Evolutionary conservation across 2,329 filamentous ascomycete species (phyloP).

Genomic region (Didymella exigua): DNA sequence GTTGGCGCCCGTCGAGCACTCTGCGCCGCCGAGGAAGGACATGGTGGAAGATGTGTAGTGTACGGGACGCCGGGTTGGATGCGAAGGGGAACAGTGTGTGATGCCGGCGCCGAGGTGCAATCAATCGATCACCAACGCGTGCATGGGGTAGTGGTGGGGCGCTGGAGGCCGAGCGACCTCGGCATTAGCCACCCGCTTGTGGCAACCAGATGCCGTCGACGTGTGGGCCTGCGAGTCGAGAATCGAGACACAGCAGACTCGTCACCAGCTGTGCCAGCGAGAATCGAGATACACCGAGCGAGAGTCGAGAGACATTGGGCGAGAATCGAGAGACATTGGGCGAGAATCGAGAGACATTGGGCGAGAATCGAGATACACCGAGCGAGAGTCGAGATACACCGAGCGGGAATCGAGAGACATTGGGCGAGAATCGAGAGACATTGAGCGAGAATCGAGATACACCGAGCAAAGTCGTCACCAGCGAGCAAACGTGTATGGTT

Average conservation of each 20-base stretch:
- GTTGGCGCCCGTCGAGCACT: constrained; percentile 96
- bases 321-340: too few species aligned
- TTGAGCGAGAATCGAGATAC: too few species aligned
- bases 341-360: too few species aligned
- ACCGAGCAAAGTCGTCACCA: neutral
- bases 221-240: neutral
- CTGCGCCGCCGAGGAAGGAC: constrained; percentile 94
- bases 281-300: too few species aligned
- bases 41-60: constrained; percentile 57
- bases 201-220: constrained; percentile 7
- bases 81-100: constrained; percentile 11
- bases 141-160: constrained; percentile 25
- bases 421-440: too few species aligned
- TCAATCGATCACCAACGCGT: constrained; percentile 28
- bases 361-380: too few species aligned
- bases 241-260: neutral
- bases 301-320: too few species aligned
- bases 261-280: too few species aligned
- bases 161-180: constrained; percentile 15
- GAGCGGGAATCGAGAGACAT: too few species aligned
- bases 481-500: neutral
- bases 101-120: constrained; percentile 3
- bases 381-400: too few species aligned
- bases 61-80: constrained; percentile 4
- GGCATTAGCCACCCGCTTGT: constrained; percentile 10